A percentile compares a stretch with the other conserved stretches of the same genome.
Conservation (phyloP, 2,329 filamentous ascomycete genomes). For the Trichophyton rubrum region DNA sequence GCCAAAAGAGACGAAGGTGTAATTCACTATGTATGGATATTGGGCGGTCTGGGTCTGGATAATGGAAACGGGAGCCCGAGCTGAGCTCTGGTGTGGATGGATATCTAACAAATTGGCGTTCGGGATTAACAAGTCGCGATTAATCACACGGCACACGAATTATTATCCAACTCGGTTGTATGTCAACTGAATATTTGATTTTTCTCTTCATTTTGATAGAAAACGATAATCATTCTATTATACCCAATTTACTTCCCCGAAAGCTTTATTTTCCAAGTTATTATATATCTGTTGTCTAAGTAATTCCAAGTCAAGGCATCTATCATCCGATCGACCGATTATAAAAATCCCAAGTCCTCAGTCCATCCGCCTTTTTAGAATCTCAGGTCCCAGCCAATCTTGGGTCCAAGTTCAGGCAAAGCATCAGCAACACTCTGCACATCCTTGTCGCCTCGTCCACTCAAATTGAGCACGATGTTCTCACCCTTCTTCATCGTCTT, state of each 20-base stretch:
- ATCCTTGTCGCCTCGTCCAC: slow-evolving; percentile 92
- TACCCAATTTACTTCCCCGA: not conserved
- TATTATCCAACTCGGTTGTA: not conserved
- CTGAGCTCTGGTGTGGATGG: not conserved
- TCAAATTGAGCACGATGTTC: slow-evolving; percentile 87
- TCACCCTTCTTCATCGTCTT: slow-evolving; percentile 83
- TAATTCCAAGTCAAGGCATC: not conserved
- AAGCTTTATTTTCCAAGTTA: not conserved
- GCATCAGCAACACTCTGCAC: slow-evolving; percentile 96
- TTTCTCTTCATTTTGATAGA: not conserved
- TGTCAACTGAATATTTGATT: too few relatives aligned
- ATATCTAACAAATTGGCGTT: not conserved
- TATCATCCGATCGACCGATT: not conserved
- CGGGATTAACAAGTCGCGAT: not conserved
- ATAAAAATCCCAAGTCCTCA: not conserved
- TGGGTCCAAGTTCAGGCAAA: slow-evolving; percentile 72
- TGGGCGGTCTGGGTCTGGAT: not conserved
- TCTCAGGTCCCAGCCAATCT: slow-evolving; percentile 63
- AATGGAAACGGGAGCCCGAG: not conserved
- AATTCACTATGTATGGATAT: not conserved
- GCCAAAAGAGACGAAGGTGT: not conserved
- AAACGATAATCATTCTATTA: not conserved
- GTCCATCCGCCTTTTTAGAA: slow-evolving; percentile 26
- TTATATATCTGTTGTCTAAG: not conserved
- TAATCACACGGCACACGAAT: not conserved